These are phyloP conservation scores for Rhodotorula sp. DNA, from an alignment of 1,284 basidiomycete genomes.

Conservation along the genomic window DNA sequence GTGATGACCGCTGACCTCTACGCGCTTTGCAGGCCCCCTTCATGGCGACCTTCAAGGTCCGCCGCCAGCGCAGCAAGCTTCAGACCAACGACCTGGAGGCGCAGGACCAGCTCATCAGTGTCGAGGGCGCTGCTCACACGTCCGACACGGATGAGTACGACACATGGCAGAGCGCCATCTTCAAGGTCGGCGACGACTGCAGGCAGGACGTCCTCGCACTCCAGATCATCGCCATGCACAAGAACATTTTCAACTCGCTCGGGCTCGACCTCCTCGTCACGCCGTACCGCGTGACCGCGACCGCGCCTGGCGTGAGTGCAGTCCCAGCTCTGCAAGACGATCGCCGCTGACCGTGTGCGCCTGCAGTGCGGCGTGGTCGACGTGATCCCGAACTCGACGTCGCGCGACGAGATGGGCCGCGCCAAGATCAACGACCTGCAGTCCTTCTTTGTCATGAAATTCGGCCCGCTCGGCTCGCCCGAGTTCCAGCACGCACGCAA, in stretches of 20 bases:
- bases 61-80: slow-evolving; percentile 48
- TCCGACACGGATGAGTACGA: slow-evolving; percentile 67
- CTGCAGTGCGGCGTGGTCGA: slow-evolving; percentile 93
- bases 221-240: slow-evolving; percentile 99
- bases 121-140: slow-evolving; percentile 43
- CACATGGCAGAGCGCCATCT: slow-evolving; percentile 97
- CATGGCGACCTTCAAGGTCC: slow-evolving; percentile 99
- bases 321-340: not conserved
- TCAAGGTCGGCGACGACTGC: slow-evolving; percentile 99
- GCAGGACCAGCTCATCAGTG: slow-evolving; percentile 50
- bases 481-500: slow-evolving; percentile 89
- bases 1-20: slow-evolving; percentile 11
- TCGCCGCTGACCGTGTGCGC: no score
- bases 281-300: slow-evolving; percentile 96
- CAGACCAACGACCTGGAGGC: slow-evolving; percentile 59
- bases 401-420: slow-evolving; percentile 98
- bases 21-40: slow-evolving; percentile 75
- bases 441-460: slow-evolving; percentile 93
- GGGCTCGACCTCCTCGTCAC: slow-evolving; percentile 90
- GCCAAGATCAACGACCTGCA: slow-evolving; percentile 96
- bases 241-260: slow-evolving; percentile 86
- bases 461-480: slow-evolving; percentile 83
- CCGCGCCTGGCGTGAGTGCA: slow-evolving; percentile 80
- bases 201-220: slow-evolving; percentile 95
- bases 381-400: slow-evolving; percentile 96